phyloP scores from a whole-genome alignment of 352 stramenopile genomes.

The Phytopythium ostracodes region DNA sequence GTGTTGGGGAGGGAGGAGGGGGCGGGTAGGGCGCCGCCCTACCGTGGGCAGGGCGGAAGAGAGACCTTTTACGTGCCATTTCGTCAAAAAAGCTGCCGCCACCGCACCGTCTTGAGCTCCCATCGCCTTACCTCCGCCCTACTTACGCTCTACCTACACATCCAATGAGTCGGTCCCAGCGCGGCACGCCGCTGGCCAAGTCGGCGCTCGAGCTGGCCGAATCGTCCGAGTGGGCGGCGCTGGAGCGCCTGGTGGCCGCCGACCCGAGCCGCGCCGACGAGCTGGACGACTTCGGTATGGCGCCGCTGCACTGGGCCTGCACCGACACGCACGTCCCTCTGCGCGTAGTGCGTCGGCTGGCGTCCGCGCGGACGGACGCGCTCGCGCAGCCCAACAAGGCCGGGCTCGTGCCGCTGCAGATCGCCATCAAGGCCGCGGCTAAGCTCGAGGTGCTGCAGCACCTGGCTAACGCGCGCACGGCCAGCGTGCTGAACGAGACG shows the following conservation, averaged over 20 bases:
- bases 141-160: background rate
- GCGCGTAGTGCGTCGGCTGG: conserved; percentile 59
- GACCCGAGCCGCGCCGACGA: conserved; percentile 57
- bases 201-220: conserved; percentile 73
- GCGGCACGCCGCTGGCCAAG: conserved; percentile 19
- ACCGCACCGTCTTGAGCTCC: too few relatives aligned
- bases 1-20: too few relatives aligned
- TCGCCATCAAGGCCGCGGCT: conserved; percentile 74
- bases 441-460: conserved; percentile 59
- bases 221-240: conserved; percentile 57
- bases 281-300: conserved; percentile 85
- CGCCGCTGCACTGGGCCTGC: conserved; percentile 82
- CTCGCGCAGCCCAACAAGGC: conserved; percentile 71
- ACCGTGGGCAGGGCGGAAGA: background rate
- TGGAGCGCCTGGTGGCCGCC: conserved; percentile 52
- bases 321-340: conserved; percentile 65
- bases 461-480: conserved; percentile 43
- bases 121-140: background rate
- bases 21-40: too few relatives aligned
- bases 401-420: conserved; percentile 72
- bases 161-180: conserved; percentile 5
- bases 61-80: background rate
- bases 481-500: conserved; percentile 61
- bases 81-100: background rate
- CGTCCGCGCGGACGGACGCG: conserved; percentile 51